A percentile compares a stretch with the other conserved stretches of the same genome.
Evolutionary conservation across 345 rosid species (phyloP).

Genomic region (Camelina neglecta): DNA sequence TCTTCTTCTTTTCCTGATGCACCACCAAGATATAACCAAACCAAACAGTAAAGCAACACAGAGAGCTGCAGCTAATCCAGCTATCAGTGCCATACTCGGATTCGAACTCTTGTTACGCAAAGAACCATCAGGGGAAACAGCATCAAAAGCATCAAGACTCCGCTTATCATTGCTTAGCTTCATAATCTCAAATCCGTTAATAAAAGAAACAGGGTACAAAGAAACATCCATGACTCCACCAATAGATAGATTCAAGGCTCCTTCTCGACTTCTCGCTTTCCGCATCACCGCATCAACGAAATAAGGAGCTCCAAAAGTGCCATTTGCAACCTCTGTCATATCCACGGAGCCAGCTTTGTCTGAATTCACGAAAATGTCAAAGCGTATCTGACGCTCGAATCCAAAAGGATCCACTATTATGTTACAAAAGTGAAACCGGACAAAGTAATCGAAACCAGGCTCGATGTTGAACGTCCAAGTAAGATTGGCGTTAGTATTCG

Average conservation of each 20-base stretch:
- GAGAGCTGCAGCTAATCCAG: conserved; percentile 48
- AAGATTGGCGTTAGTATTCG: conserved; percentile 50
- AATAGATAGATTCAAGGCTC: conserved; percentile 55
- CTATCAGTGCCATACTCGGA: conserved; percentile 40
- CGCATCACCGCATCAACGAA: conserved; percentile 61
- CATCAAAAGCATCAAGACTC: conserved; percentile 54
- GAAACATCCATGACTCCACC: conserved; percentile 53
- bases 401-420: conserved; percentile 42
- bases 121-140: conserved; percentile 18
- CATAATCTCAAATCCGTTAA: conserved; percentile 72
- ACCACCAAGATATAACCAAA: conserved; percentile 38
- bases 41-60: conserved; percentile 39
- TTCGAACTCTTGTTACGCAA: conserved; percentile 37
- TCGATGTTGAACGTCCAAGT: conserved; percentile 76
- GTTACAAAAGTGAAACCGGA: conserved; percentile 84
- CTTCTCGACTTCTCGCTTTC: conserved; percentile 16
- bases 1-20: conserved; percentile 44
- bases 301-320: conserved; percentile 56
- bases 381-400: conserved; percentile 10
- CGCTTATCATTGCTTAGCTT: conserved; percentile 59
- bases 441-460: conserved; percentile 68
- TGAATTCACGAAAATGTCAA: conserved; percentile 65
- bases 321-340: conserved; percentile 49
- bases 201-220: conserved; percentile 45
- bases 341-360: conserved; percentile 55